Evolutionary conservation across 192 early-diverging fungal genomes (phyloP).

Genomic region (Gaertneriomyces semiglobifer): DNA sequence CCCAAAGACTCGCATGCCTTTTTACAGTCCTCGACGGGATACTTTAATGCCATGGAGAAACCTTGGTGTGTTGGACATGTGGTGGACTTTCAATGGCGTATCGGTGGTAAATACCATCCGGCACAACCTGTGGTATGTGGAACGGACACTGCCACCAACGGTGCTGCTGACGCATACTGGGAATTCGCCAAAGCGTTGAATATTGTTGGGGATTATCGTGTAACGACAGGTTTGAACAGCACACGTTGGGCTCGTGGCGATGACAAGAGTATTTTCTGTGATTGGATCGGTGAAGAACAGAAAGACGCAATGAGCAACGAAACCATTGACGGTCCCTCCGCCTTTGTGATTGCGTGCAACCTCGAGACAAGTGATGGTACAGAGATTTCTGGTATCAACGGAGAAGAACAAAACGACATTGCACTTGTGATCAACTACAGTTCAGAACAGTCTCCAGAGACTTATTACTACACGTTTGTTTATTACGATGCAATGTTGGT

Average conservation of each 20-base stretch:
- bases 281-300: not conserved
- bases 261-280: not conserved
- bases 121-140: not conserved
- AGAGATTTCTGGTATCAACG: conserved; percentile 1
- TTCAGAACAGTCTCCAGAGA: not conserved
- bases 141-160: not conserved
- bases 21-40: not conserved
- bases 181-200: conserved; percentile 7
- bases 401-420: conserved; percentile 8
- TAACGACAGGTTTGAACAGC: not conserved
- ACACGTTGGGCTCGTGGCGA: conserved; percentile 1
- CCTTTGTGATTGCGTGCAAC: not conserved
- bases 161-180: not conserved
- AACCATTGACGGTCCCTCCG: not conserved
- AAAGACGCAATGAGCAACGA: not conserved
- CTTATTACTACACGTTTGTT: not conserved
- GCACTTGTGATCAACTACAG: not conserved
- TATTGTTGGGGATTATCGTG: conserved; percentile 2
- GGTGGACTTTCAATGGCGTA: not conserved
- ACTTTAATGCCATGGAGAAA: no score
- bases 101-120: conserved; percentile 1
- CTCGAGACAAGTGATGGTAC: not conserved
- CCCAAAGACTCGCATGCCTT: not conserved
- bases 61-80: not conserved
- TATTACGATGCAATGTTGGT: not conserved